Evolutionary conservation across 2,329 filamentous ascomycete species (phyloP).

Genomic region (Calonectria montana): DNA sequence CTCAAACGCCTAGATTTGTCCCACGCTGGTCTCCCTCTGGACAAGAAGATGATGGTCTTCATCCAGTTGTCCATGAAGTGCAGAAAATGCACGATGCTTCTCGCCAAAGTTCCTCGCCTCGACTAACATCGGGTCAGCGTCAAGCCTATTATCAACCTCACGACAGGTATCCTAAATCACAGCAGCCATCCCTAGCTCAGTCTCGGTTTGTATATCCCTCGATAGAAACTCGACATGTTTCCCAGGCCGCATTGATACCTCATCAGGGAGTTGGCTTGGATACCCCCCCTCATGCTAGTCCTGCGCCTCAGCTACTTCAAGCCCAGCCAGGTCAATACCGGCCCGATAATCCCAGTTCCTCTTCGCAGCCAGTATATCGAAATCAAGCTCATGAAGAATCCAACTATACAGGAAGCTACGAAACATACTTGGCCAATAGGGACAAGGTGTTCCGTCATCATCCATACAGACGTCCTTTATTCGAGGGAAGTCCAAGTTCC

Average conservation of each 20-base stretch:
- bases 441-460: not conserved
- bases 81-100: not conserved
- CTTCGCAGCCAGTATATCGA: not conserved
- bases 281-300: not conserved
- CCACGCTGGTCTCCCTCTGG: not conserved
- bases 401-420: not conserved
- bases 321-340: not conserved
- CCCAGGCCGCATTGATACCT: not conserved
- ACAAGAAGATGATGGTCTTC: not conserved
- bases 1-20: not conserved
- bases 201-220: not conserved
- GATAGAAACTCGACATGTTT: not conserved
- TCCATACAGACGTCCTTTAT: not conserved
- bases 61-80: too few relatives aligned
- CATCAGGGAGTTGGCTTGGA: not conserved
- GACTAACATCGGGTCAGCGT: not conserved
- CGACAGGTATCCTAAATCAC: not conserved
- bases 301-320: not conserved
- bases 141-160: not conserved
- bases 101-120: not conserved
- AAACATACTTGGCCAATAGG: not conserved
- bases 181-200: not conserved
- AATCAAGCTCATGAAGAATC: not conserved
- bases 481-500: not conserved
- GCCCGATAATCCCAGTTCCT: too few relatives aligned